phyloP scores from a whole-genome alignment of 805 yeast species.

The Lachancea sp. region DNA sequence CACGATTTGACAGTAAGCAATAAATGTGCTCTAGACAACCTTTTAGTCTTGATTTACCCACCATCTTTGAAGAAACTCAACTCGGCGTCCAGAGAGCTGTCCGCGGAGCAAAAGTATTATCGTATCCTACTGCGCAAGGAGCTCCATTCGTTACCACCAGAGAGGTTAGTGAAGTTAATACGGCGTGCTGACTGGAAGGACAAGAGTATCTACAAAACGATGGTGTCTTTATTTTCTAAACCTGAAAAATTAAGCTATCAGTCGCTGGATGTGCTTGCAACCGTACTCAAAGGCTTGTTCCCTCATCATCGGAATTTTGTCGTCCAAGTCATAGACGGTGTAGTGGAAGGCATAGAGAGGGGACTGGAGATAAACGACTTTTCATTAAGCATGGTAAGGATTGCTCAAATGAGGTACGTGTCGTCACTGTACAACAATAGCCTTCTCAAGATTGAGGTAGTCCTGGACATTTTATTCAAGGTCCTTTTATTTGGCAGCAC shows the following conservation, averaged over 20 bases:
- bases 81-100: conserved; percentile 20
- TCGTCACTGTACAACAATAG: conserved; percentile 48
- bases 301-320: conserved; percentile 37
- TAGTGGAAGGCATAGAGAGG: conserved; percentile 55
- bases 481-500: conserved; percentile 63
- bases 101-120: conserved; percentile 45
- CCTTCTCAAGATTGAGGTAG: conserved; percentile 40
- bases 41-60: conserved; percentile 51
- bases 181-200: conserved; percentile 44
- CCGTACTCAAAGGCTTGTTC: conserved; percentile 36
- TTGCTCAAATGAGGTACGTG: conserved; percentile 56
- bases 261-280: conserved; percentile 45
- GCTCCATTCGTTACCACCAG: conserved; percentile 35
- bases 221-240: conserved; percentile 42
- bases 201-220: conserved; percentile 29
- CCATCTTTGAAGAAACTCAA: conserved; percentile 39
- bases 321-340: conserved; percentile 48
- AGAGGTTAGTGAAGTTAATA: conserved; percentile 34
- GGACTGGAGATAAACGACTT: conserved; percentile 64
- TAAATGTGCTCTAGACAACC: conserved; percentile 51
- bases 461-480: conserved; percentile 48
- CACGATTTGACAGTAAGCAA: conserved; percentile 47
- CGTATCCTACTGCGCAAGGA: conserved; percentile 47
- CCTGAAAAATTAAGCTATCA: conserved; percentile 61
- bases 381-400: conserved; percentile 50